phyloP scores from a whole-genome alignment of 2,329 filamentous ascomycete genomes.

The Fulvia fulva region DNA sequence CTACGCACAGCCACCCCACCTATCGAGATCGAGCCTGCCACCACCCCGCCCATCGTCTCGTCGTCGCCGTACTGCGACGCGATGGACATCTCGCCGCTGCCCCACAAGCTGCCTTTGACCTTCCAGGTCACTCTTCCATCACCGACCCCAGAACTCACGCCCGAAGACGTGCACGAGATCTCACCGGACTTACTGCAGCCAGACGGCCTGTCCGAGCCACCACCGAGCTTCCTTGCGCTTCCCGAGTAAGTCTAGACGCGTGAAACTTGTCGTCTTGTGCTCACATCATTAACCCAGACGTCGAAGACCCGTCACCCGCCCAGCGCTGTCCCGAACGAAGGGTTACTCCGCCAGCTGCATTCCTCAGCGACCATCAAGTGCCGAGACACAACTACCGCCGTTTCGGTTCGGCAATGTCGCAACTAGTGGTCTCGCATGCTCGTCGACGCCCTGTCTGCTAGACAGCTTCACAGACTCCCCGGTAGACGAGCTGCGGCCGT shows the following conservation, averaged over 20 bases:
- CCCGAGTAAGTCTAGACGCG: constrained; percentile 28
- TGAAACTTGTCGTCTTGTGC: constrained; percentile 8
- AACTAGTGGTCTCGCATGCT: constrained; percentile 32
- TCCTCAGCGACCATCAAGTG: constrained; percentile 53
- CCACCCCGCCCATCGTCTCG: constrained; percentile 72
- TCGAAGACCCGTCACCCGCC: constrained; percentile 53
- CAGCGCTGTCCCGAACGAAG: constrained; percentile 71
- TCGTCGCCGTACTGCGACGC: constrained; percentile 78
- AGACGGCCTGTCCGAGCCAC: constrained; percentile 26
- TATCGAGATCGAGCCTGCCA: constrained; percentile 62
- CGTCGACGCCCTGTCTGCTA: constrained; percentile 64
- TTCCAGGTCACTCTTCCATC: constrained; percentile 65
- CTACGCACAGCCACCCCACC: constrained; percentile 45
- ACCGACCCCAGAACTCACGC: constrained; percentile 60
- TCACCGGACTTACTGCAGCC: constrained; percentile 28
- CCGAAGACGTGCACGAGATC: constrained; percentile 39
- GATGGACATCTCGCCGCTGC: constrained; percentile 92
- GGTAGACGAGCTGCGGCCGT: constrained; percentile 63
- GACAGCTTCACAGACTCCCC: constrained; percentile 82
- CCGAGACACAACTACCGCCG: constrained; percentile 63
- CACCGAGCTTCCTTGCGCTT: constrained; percentile 22
- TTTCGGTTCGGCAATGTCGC: constrained; percentile 68
- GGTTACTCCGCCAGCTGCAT: constrained; percentile 66
- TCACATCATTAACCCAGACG: constrained; percentile 26
- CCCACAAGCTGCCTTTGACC: constrained; percentile 69